A percentile compares a stretch with the other conserved stretches of the same genome.
These are phyloP conservation scores for Rachicladosporium sp. DNA, from an alignment of 2,329 filamentous ascomycete species.

Conservation along the genomic window DNA sequence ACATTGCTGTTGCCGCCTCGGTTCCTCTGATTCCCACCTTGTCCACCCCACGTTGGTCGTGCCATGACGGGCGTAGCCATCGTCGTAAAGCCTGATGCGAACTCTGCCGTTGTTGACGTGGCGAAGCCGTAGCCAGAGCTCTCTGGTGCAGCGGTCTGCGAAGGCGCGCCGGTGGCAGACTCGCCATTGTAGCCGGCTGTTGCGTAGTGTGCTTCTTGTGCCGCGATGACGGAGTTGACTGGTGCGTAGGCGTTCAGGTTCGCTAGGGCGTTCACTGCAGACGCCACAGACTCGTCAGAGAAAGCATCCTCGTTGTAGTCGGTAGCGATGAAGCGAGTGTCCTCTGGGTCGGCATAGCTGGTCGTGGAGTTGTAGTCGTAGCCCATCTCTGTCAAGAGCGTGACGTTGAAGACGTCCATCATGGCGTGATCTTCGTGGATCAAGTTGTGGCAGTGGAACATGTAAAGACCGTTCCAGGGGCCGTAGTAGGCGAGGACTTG, in stretches of 20 bases:
- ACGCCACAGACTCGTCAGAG: slow-evolving; percentile 11
- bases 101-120: no score
- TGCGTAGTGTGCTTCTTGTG: slow-evolving; percentile 14
- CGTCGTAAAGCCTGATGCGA: no score
- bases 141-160: no score
- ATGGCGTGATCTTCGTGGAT: slow-evolving; percentile 34
- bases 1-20: no score
- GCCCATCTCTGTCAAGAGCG: slow-evolving; percentile 22
- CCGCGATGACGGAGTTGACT: slow-evolving; percentile 11
- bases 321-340: slow-evolving; percentile 10
- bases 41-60: no score
- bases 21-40: no score
- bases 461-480: slow-evolving; percentile 41
- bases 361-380: slow-evolving; percentile 15
- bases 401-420: slow-evolving; percentile 34
- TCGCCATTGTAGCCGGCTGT: slow-evolving; percentile 15
- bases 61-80: no score
- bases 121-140: no score
- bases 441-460: slow-evolving; percentile 35
- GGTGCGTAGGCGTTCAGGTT: slow-evolving; percentile 16
- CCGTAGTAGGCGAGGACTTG: slow-evolving; percentile 40
- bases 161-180: slow-evolving; percentile 3
- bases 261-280: slow-evolving; percentile 14
- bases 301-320: slow-evolving; percentile 17
- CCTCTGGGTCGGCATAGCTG: slow-evolving; percentile 13